A percentile compares a stretch with the other conserved stretches of the same genome.
Evolutionary conservation across 1,284 basidiomycete species (phyloP).

Genomic region (Meira nashicola): DNA sequence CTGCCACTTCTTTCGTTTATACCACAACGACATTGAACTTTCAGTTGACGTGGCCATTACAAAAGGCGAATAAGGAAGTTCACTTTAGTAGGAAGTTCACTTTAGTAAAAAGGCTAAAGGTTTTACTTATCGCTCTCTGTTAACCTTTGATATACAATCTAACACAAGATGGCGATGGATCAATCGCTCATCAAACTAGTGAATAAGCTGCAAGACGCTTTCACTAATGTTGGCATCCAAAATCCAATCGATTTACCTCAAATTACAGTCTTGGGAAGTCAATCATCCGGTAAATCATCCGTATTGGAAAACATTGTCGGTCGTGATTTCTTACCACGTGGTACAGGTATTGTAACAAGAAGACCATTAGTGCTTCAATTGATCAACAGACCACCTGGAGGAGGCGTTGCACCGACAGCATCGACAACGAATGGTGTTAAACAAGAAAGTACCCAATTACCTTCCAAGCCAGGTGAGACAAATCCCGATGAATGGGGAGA

Average conservation of each 20-base stretch:
- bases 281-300: slow-evolving; percentile 58
- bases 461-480: slow-evolving; percentile 59
- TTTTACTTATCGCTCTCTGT: no score
- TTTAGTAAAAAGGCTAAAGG: no score
- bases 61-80: no score
- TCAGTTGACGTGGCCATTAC: no score
- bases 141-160: no score
- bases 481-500: slow-evolving; percentile 98
- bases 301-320: slow-evolving; percentile 84
- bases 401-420: no score
- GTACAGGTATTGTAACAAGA: slow-evolving; percentile 88
- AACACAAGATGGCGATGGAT: slow-evolving; percentile 30
- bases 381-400: slow-evolving; percentile 66
- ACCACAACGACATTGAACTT: no score
- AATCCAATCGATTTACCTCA: slow-evolving; percentile 59
- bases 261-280: slow-evolving; percentile 55
- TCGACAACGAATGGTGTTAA: slow-evolving; percentile 4
- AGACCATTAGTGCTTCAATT: slow-evolving; percentile 90
- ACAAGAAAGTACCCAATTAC: slow-evolving; percentile 13
- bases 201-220: slow-evolving; percentile 41
- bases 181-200: slow-evolving; percentile 29
- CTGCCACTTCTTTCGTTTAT: no score
- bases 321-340: slow-evolving; percentile 82
- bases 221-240: slow-evolving; percentile 40
- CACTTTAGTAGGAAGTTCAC: no score